Evolutionary conservation across 116 monocot species (phyloP), one percentile per base, ranked within the genome.

Genomic region (Papilionanthe hybrid): DNA sequence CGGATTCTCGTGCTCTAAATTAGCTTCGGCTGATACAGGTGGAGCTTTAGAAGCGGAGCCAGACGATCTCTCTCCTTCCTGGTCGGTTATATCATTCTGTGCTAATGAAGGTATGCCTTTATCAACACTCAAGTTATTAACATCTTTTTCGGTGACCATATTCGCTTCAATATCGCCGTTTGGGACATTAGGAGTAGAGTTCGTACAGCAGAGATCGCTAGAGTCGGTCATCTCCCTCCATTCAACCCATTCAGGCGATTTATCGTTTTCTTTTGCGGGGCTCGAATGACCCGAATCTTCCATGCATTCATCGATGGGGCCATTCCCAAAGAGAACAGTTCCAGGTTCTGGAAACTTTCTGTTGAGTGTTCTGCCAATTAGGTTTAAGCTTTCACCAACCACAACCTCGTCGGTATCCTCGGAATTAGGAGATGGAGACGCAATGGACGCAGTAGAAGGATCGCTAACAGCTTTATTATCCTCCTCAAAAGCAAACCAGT

Each of bases 401-500:
- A 84, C 44, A 10, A 90, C 85, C 63, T 87, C 92, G 55, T 88
- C 88, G 9, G 66, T 42, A 58, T 87, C 84, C 41, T 88, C 85
- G 30, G 83, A 78, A 55, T 81, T 84, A 11, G 85, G 83, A 63
- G 89, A 88, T 28, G 90, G 78, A 15, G 88, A 84, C 19, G 83
- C 49, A 29, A 83, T 72, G 29, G 86, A 82, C 15, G 37, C 79
- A 75, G 55, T 71, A 17, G 81, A 77, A 42, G 41, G 82, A 57
- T 83, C 85, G 60, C 75, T 84, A 12, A 77, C 84, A 41, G 72
- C 82, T 79, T 85, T 81, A 25, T 85, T 81, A 25, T 89, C 81
- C 10, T 83, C 87, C 20, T 89, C 87, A 55, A 87, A 86, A 25
- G 91, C 86, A 88, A 93, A 91, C 91, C 89, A 89, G 80, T 89